Percentiles rank a stretch among this genome's conserved stretches.
Conservation (phyloP, 2,329 filamentous ascomycete species). For the Setomelanomma holmii region DNA sequence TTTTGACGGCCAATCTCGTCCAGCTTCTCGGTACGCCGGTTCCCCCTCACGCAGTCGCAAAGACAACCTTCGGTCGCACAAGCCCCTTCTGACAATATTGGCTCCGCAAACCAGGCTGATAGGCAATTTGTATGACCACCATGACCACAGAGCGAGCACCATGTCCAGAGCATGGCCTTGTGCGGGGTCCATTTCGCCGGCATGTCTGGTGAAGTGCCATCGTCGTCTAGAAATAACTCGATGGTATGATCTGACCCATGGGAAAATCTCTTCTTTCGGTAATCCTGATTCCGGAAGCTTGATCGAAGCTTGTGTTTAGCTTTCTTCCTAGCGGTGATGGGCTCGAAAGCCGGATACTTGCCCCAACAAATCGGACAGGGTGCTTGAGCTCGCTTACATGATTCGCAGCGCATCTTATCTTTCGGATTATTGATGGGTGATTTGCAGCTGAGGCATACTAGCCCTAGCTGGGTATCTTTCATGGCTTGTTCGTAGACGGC, state of each 20-base stretch:
- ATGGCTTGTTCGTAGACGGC: constrained; percentile 64
- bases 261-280: constrained; percentile 37
- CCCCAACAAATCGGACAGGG: constrained; percentile 55
- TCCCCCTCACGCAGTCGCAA: constrained; percentile 65
- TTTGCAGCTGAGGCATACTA: constrained; percentile 64
- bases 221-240: constrained; percentile 17
- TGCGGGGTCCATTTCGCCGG: constrained; percentile 32
- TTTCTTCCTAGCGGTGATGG: constrained; percentile 38
- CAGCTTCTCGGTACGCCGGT: constrained; percentile 44
- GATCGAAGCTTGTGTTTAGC: constrained; percentile 31
- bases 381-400: constrained; percentile 54
- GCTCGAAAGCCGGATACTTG: constrained; percentile 52
- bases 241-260: constrained; percentile 19
- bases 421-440: constrained; percentile 62
- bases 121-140: constrained; percentile 66
- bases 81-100: constrained; percentile 56
- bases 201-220: constrained; percentile 27
- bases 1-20: constrained; percentile 37
- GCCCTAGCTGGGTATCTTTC: constrained; percentile 61
- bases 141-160: constrained; percentile 68
- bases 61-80: constrained; percentile 67
- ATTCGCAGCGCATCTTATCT: constrained; percentile 60
- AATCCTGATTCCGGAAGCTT: constrained; percentile 26
- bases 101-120: constrained; percentile 61
- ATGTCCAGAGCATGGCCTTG: constrained; percentile 57